Percentiles rank a stretch among this genome's conserved stretches.
Conservation (phyloP, 371 early-diverging fungal genomes). For the Mucor lusitanicus region DNA sequence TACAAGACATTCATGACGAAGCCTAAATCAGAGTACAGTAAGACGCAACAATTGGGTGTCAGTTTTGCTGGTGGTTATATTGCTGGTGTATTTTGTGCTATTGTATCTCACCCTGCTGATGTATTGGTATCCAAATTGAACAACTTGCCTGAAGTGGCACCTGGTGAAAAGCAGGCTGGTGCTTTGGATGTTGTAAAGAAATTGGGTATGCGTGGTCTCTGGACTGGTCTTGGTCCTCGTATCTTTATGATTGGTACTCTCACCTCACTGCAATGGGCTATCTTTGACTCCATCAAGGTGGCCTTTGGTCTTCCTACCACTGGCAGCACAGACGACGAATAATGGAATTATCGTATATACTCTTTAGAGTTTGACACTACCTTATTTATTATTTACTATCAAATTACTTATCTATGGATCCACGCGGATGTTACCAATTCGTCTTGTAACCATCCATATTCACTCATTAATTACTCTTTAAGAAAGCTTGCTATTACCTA, state of each 20-base stretch:
- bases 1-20: conserved; percentile 70
- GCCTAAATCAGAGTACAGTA: conserved; percentile 77
- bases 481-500: no score
- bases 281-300: conserved; percentile 32
- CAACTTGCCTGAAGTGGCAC: conserved; percentile 67
- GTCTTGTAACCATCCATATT: not conserved
- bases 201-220: conserved; percentile 63
- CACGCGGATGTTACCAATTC: not conserved
- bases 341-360: not conserved
- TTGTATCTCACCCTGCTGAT: conserved; percentile 96
- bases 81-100: conserved; percentile 91
- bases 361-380: not conserved
- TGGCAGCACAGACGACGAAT: conserved; percentile 8
- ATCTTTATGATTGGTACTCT: conserved; percentile 77
- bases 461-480: no score
- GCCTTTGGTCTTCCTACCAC: conserved; percentile 35
- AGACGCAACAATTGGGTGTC: conserved; percentile 77
- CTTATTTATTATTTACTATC: not conserved
- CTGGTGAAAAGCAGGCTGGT: conserved; percentile 55
- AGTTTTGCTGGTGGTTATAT: conserved; percentile 87
- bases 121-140: conserved; percentile 90
- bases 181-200: conserved; percentile 58
- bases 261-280: conserved; percentile 65
- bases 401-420: not conserved
- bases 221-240: conserved; percentile 71